Evolutionary conservation across 495 filamentous ascomycete genomes (phyloP).

Genomic region (Penicillium tannophilum): DNA sequence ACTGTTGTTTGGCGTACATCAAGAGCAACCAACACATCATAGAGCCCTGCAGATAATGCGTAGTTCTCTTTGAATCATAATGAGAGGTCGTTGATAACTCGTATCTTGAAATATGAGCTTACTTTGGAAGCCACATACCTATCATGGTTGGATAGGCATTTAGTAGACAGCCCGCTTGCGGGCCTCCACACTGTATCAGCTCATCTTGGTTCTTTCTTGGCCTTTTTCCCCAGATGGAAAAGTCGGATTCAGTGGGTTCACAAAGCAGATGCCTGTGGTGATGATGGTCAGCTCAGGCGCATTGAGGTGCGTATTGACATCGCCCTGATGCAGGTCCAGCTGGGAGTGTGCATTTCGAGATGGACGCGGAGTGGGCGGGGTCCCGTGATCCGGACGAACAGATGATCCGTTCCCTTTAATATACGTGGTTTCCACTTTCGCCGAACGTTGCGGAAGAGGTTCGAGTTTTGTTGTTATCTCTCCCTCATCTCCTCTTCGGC

Average conservation of each 20-base stretch:
- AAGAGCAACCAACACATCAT: not conserved
- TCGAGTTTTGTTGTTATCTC: slow-evolving; percentile 29
- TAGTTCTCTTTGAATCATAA: not conserved
- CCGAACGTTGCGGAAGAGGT: slow-evolving; percentile 4
- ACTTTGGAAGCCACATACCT: not conserved
- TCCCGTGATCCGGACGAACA: slow-evolving; percentile 9
- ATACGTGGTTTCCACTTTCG: slow-evolving; percentile 11
- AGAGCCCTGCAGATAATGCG: not conserved
- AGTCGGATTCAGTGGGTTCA: too few species aligned
- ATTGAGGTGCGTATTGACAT: slow-evolving; percentile 3
- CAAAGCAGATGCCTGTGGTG: not conserved
- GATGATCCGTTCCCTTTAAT: slow-evolving; percentile 11
- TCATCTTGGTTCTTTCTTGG: not conserved
- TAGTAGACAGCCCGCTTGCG: slow-evolving; percentile 11
- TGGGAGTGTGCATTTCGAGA: slow-evolving; percentile 6
- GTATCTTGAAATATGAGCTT: not conserved
- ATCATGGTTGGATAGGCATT: not conserved
- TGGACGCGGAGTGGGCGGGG: slow-evolving; percentile 2
- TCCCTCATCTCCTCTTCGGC: slow-evolving; percentile 24
- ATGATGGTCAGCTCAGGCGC: not conserved
- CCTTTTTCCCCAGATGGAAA: not conserved
- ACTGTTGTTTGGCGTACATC: not conserved
- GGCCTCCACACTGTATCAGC: slow-evolving; percentile 3
- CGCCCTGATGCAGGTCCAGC: not conserved
- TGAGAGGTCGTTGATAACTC: not conserved